Base-by-base conservation (phyloP, 2,329 filamentous ascomycete genomes). In the Elsinoe batatas region DNA sequence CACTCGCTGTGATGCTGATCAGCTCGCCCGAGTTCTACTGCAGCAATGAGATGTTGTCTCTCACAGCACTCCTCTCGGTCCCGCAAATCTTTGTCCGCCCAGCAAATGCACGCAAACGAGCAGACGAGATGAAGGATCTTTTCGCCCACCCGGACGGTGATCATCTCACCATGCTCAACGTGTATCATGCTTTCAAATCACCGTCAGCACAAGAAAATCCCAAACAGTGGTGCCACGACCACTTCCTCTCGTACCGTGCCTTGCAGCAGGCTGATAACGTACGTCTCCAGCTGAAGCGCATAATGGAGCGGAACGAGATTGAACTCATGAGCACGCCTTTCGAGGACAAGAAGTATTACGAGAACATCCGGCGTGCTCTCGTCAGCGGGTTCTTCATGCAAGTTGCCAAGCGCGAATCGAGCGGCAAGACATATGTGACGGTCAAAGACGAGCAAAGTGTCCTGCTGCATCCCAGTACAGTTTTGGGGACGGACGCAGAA, bases 361-460 rank as follows among this genome's bases (percentile, higher is more conserved):
- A 83, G 69, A 98, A 98, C 71, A 98, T 98, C 65, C 87, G 91
- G 43, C 84, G 90, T 36, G 91, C 93, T 7, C 79, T 98, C 12
- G 85, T 96, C 11, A 81, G 91, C 0, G 93, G 94, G 33, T 98
- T 98, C 79, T 98, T 98, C 79, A 98, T 98, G 93, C 93, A 98
- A 70, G 88, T 97, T 18, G 94, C 93, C 58, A 96, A 95, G 82
- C 89, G 87, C 68, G 90, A 97, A 67, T 82, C 81, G 53, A 84
- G 81, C 30, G 87, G 88, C 67, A 97, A 97, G 78, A 82, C 88
- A 40, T 98, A 98, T 74, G 83, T 85, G 60, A 98, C 93, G 1
- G 85, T 98, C 69, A 98, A 97, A 76, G 94, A 98, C 67, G 87
- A 96, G 65, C 91, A 97, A 73, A 86, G 82, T 46, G 93, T 98